phyloP scores from a whole-genome alignment of 305 asterid genomes.

The Rubia tinctorum region DNA sequence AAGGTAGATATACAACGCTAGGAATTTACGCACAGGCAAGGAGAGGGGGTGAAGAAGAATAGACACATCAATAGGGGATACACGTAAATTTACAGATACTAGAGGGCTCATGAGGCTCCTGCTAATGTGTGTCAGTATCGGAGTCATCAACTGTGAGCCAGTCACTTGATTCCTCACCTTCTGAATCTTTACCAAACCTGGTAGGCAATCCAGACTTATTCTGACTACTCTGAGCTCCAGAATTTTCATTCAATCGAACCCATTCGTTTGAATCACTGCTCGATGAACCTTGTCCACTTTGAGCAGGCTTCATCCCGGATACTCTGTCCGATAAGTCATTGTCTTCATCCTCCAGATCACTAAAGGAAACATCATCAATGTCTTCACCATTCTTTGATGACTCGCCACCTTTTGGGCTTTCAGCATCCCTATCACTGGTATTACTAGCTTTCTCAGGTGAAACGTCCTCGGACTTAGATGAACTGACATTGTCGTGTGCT shows the following conservation, averaged over 20 bases:
- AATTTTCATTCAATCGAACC: conserved; percentile 44
- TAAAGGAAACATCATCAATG: conserved; percentile 56
- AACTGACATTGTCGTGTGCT: conserved; percentile 21
- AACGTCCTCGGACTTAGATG: conserved; percentile 20
- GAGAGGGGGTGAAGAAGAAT: conserved; percentile 11
- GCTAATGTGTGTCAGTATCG: conserved; percentile 53
- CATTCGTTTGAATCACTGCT: conserved; percentile 40
- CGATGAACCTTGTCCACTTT: conserved; percentile 30
- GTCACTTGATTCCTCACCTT: conserved; percentile 66
- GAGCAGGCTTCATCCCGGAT: conserved; percentile 25
- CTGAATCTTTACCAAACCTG: conserved; percentile 51
- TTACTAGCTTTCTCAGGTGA: conserved; percentile 25
- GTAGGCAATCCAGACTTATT: conserved; percentile 27
- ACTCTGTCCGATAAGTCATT: conserved; percentile 25
- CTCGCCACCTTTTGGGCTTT: conserved; percentile 28
- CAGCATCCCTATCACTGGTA: conserved; percentile 22
- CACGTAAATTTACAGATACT: conserved; percentile 28
- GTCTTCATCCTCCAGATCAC: conserved; percentile 65
- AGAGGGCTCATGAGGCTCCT: conserved; percentile 28
- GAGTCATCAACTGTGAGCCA: conserved; percentile 69
- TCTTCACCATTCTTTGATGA: conserved; percentile 25
- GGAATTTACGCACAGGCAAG: background rate
- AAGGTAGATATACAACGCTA: background rate
- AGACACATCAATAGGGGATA: background rate
- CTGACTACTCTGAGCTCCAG: conserved; percentile 29